Conservation (phyloP, 2,329 filamentous ascomycete genomes). For the Berkeleyomyces basicola region DNA sequence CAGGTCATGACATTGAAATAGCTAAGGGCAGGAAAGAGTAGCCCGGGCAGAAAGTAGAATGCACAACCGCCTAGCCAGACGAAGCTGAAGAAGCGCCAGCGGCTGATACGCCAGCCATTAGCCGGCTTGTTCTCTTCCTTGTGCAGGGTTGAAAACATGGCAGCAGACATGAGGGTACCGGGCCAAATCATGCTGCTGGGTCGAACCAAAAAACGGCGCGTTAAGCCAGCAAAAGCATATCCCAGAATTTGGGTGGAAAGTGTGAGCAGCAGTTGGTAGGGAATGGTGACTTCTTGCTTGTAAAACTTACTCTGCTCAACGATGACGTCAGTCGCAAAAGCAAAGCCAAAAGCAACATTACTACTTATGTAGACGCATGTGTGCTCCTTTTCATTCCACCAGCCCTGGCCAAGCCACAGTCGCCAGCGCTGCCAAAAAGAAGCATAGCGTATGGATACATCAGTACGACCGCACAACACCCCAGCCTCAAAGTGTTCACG, state of each 20-base stretch:
- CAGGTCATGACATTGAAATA: slow-evolving; percentile 83
- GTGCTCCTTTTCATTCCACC: slow-evolving; percentile 80
- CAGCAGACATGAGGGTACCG: slow-evolving; percentile 69
- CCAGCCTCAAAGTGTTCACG: slow-evolving; percentile 35
- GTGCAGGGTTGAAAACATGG: slow-evolving; percentile 78
- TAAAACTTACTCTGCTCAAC: slow-evolving; percentile 85
- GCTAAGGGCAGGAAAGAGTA: slow-evolving; percentile 68
- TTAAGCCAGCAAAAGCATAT: slow-evolving; percentile 72
- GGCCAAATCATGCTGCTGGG: slow-evolving; percentile 89
- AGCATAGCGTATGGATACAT: slow-evolving; percentile 9
- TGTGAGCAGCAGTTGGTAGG: slow-evolving; percentile 68
- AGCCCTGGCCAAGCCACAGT: slow-evolving; percentile 62
- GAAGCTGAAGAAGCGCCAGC: slow-evolving; percentile 69
- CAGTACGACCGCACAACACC: slow-evolving; percentile 18
- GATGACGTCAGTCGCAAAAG: slow-evolving; percentile 78
- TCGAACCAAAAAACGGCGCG: slow-evolving; percentile 63
- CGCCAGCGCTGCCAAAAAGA: slow-evolving; percentile 29
- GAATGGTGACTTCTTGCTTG: slow-evolving; percentile 58
- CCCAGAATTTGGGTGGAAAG: slow-evolving; percentile 76
- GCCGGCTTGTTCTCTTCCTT: slow-evolving; percentile 69
- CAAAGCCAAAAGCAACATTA: slow-evolving; percentile 79
- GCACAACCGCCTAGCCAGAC: slow-evolving; percentile 54
- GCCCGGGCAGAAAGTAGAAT: slow-evolving; percentile 74
- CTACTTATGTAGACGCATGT: slow-evolving; percentile 80
- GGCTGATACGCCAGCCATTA: slow-evolving; percentile 66